Conservation (phyloP, 352 stramenopile genomes). For the Blastocystis sp. region DNA sequence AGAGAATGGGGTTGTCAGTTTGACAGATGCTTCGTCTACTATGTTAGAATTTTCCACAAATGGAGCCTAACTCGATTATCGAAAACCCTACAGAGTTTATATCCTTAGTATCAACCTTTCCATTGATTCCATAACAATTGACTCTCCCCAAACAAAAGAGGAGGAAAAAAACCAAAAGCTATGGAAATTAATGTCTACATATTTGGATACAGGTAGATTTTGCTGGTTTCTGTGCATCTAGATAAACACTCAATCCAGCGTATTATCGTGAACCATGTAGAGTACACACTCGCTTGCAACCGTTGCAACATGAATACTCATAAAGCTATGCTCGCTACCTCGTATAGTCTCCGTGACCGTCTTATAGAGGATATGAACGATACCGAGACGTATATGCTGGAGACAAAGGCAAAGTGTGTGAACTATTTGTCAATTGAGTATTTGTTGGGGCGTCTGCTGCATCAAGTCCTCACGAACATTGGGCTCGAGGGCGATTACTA, state of each 20-base stretch:
- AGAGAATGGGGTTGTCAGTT: neutral
- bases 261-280: slow-evolving; percentile 63
- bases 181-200: slow-evolving; percentile 44
- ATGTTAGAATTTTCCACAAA: neutral
- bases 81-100: slow-evolving; percentile 23
- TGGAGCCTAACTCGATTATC: neutral
- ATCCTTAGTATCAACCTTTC: neutral
- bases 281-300: slow-evolving; percentile 63
- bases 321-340: slow-evolving; percentile 61
- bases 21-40: neutral
- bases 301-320: slow-evolving; percentile 61
- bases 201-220: slow-evolving; percentile 19
- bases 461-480: slow-evolving; percentile 64
- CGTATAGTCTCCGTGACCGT: slow-evolving; percentile 61
- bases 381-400: slow-evolving; percentile 62
- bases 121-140: too few relatives aligned
- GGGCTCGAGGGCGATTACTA: slow-evolving; percentile 61
- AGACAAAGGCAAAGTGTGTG: slow-evolving; percentile 63
- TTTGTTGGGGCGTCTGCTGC: slow-evolving; percentile 62
- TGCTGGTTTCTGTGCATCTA: neutral
- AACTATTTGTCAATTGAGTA: slow-evolving; percentile 65
- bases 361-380: slow-evolving; percentile 64
- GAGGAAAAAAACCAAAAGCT: slow-evolving; percentile 41
- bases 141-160: slow-evolving; percentile 7
- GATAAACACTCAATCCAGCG: slow-evolving; percentile 63